Conservation (phyloP, 805 yeast species). For the Priceomyces medius region DNA sequence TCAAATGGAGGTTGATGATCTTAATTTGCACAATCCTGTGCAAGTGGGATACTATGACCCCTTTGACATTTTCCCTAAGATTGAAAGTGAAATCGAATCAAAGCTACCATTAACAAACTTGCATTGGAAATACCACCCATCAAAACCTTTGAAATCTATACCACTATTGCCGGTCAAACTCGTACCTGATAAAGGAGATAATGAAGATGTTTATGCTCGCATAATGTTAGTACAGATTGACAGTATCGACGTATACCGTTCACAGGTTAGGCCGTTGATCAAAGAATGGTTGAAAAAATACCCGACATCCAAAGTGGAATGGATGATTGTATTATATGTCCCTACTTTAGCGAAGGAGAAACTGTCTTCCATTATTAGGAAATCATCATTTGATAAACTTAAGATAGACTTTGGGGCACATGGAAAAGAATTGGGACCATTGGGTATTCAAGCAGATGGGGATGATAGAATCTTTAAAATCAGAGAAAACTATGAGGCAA, state of each 20-base stretch:
- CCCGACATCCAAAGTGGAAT: slow-evolving; percentile 47
- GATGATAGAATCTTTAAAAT: slow-evolving; percentile 42
- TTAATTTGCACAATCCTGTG: slow-evolving; percentile 16
- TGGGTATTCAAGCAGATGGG: slow-evolving; percentile 11
- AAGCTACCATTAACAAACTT: slow-evolving; percentile 60
- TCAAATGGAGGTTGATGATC: slow-evolving; percentile 6
- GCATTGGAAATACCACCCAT: slow-evolving; percentile 59
- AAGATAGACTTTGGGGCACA: slow-evolving; percentile 48
- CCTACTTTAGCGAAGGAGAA: slow-evolving; percentile 37
- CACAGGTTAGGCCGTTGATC: slow-evolving; percentile 78
- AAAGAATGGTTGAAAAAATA: slow-evolving; percentile 69
- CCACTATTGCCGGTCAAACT: slow-evolving; percentile 55
- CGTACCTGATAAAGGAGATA: slow-evolving; percentile 45
- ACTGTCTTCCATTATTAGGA: slow-evolving; percentile 39
- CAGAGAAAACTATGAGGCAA: slow-evolving; percentile 31
- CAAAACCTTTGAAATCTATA: slow-evolving; percentile 61
- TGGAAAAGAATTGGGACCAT: slow-evolving; percentile 32
- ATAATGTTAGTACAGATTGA: slow-evolving; percentile 68
- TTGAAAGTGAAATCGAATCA: slow-evolving; percentile 43
- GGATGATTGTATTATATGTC: slow-evolving; percentile 59
- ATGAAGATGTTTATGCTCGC: slow-evolving; percentile 52
- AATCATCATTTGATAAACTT: slow-evolving; percentile 54
- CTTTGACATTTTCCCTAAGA: slow-evolving; percentile 51
- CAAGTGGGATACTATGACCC: slow-evolving; percentile 74
- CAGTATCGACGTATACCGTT: slow-evolving; percentile 69